Percentiles rank a stretch among this genome's conserved stretches.
phyloP scores from a whole-genome alignment of 257 asterid genomes.

The Oldenlandia corymbosa region DNA sequence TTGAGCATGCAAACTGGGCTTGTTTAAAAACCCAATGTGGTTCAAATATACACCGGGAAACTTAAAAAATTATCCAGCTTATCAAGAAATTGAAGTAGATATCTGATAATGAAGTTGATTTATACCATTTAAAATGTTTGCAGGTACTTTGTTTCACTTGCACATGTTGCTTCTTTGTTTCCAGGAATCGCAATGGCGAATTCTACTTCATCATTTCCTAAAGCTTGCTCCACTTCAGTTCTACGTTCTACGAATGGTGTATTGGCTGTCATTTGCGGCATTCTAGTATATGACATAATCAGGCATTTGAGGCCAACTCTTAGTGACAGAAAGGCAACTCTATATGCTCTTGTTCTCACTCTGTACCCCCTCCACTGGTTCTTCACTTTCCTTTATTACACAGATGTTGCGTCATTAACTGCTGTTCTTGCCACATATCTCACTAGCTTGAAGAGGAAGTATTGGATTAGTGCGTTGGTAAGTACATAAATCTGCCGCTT shows the following conservation, averaged over 20 bases:
- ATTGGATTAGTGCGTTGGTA: constrained; percentile 77
- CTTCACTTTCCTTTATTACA: constrained; percentile 79
- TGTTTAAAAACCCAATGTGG: background rate
- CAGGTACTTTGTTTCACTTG: constrained; percentile 97
- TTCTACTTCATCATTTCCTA: constrained; percentile 47
- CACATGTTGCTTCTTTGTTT: constrained; percentile 86
- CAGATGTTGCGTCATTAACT: constrained; percentile 87
- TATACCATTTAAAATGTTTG: constrained; percentile 35
- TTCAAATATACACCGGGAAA: background rate
- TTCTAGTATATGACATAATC: constrained; percentile 61
- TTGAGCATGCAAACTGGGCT: background rate
- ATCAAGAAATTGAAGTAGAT: background rate
- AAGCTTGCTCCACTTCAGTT: constrained; percentile 61
- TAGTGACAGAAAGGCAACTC: constrained; percentile 63
- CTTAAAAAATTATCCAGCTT: background rate
- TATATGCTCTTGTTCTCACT: constrained; percentile 57
- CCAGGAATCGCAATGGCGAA: constrained; percentile 53
- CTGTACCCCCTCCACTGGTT: constrained; percentile 97
- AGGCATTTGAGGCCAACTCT: constrained; percentile 62
- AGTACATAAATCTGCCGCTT: constrained; percentile 17
- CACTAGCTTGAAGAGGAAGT: constrained; percentile 57
- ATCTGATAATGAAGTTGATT: constrained; percentile 29
- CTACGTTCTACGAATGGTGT: constrained; percentile 72
- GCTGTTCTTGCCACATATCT: constrained; percentile 85
- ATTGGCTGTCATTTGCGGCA: constrained; percentile 66